Percentiles rank a stretch among this genome's conserved stretches.
Conservation (phyloP, 2,329 filamentous ascomycete genomes). For the Xylariales sp. region DNA sequence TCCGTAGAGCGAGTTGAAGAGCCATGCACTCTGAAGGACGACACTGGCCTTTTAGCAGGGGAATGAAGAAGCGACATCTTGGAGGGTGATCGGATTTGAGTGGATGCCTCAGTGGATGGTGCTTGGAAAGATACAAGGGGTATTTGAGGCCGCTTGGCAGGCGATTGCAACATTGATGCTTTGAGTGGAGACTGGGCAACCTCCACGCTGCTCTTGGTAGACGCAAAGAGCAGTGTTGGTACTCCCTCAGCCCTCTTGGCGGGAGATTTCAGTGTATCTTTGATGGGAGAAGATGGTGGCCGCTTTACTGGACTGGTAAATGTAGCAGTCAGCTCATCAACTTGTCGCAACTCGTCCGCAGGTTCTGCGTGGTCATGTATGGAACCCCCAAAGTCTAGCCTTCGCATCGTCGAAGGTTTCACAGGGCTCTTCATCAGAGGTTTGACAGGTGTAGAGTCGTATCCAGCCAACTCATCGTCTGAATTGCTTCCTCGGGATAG, state of each 20-base stretch:
- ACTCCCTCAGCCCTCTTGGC: slow-evolving; percentile 47
- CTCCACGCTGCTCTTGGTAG: slow-evolving; percentile 19
- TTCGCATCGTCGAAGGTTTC: slow-evolving; percentile 39
- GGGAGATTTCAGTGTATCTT: slow-evolving; percentile 52
- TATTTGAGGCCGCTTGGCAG: slow-evolving; percentile 40
- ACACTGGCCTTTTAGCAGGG: slow-evolving; percentile 24
- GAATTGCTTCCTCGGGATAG: slow-evolving; percentile 42
- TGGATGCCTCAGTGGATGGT: slow-evolving; percentile 19
- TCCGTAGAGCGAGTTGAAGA: slow-evolving; percentile 10
- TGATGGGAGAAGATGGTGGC: slow-evolving; percentile 46
- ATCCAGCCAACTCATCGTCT: slow-evolving; percentile 56
- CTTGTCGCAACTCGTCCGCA: background rate
- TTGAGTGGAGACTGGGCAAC: slow-evolving; percentile 40
- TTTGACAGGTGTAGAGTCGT: slow-evolving; percentile 45
- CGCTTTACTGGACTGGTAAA: slow-evolving; percentile 55
- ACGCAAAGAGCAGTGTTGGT: slow-evolving; percentile 20
- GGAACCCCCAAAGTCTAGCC: slow-evolving; percentile 22
- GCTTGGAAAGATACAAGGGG: slow-evolving; percentile 19
- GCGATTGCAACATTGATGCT: slow-evolving; percentile 45
- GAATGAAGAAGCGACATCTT: slow-evolving; percentile 27
- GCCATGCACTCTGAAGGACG: slow-evolving; percentile 19
- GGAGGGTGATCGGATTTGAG: slow-evolving; percentile 25
- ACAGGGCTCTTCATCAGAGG: slow-evolving; percentile 52
- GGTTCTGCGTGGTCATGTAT: slow-evolving; percentile 22
- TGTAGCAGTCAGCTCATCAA: slow-evolving; percentile 28